A percentile compares a stretch with the other conserved stretches of the same genome.
Conservation (phyloP, 2,329 filamentous ascomycete species). For the Botrytis elliptica region DNA sequence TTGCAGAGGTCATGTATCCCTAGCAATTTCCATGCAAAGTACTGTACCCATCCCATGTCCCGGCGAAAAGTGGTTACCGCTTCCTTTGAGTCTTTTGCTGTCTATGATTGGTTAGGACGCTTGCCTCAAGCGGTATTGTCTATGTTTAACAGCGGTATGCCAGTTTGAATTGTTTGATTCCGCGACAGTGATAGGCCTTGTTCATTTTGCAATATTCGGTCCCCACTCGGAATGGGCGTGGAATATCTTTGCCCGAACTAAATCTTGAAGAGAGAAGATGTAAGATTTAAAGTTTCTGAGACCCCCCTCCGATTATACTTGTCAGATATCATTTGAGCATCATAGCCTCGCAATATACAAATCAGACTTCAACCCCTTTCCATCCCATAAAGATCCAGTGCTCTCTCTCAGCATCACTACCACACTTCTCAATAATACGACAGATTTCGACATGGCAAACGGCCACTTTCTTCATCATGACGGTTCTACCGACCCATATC, state of each 20-base stretch:
- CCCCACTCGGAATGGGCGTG: slow-evolving; percentile 5
- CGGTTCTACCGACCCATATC: slow-evolving; percentile 28
- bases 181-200: slow-evolving; percentile 20
- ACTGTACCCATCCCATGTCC: slow-evolving; percentile 2
- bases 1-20: slow-evolving; percentile 14
- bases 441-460: slow-evolving; percentile 29
- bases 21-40: slow-evolving; percentile 11
- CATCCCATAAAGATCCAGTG: neutral
- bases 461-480: slow-evolving; percentile 29
- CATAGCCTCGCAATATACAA: neutral
- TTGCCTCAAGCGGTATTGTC: slow-evolving; percentile 25
- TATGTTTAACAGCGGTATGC: slow-evolving; percentile 28
- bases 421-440: neutral
- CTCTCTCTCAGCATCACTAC: neutral
- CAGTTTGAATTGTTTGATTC: slow-evolving; percentile 22
- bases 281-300: slow-evolving; percentile 20
- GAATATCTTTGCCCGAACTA: slow-evolving; percentile 20
- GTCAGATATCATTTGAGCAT: neutral
- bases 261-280: neutral
- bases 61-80: slow-evolving; percentile 16
- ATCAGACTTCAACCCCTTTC: neutral
- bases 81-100: neutral
- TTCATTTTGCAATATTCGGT: slow-evolving; percentile 19
- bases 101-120: slow-evolving; percentile 29
- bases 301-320: neutral